phyloP scores from a whole-genome alignment of 2,329 filamentous ascomycete genomes.

The Simplicillium aogashimaense region DNA sequence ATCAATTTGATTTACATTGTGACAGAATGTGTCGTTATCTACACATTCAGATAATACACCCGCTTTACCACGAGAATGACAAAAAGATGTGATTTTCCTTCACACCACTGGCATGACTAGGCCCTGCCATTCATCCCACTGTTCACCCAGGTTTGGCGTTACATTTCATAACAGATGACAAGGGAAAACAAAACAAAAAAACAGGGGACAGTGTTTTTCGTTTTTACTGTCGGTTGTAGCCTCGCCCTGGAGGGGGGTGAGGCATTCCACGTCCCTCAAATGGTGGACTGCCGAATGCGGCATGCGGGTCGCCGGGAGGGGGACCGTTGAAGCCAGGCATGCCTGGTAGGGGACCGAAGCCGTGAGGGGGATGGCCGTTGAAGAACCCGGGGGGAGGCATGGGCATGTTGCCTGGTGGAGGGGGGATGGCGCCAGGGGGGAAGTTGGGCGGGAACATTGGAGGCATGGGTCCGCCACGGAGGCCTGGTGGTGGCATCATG shows the following conservation, averaged over 20 bases:
- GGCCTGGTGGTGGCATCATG: conserved; percentile 24
- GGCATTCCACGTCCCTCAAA: conserved; percentile 49
- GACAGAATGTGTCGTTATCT: too few species aligned
- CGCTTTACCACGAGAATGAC: too few species aligned
- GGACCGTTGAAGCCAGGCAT: conserved; percentile 48
- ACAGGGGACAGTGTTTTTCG: neutral
- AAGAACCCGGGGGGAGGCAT: conserved; percentile 50
- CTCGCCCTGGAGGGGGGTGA: conserved; percentile 29
- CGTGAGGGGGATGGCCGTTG: conserved; percentile 34
- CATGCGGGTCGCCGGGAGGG: conserved; percentile 29
- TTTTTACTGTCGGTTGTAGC: conserved; percentile 6
- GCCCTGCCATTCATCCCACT: too few species aligned
- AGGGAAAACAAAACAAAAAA: too few species aligned
- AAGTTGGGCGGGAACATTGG: conserved; percentile 56
- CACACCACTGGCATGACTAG: too few species aligned
- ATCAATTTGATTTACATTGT: too few species aligned
- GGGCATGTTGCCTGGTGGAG: conserved; percentile 42
- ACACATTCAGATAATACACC: too few species aligned
- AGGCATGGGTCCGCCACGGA: conserved; percentile 39
- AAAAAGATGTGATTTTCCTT: too few species aligned
- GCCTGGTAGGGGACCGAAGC: conserved; percentile 43
- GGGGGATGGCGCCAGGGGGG: conserved; percentile 35
- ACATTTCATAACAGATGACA: too few species aligned
- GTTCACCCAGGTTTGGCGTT: too few species aligned
- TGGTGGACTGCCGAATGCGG: conserved; percentile 33